Base-by-base conservation (phyloP, 192 early-diverging fungal genomes). In the Backusella westeae region DNA sequence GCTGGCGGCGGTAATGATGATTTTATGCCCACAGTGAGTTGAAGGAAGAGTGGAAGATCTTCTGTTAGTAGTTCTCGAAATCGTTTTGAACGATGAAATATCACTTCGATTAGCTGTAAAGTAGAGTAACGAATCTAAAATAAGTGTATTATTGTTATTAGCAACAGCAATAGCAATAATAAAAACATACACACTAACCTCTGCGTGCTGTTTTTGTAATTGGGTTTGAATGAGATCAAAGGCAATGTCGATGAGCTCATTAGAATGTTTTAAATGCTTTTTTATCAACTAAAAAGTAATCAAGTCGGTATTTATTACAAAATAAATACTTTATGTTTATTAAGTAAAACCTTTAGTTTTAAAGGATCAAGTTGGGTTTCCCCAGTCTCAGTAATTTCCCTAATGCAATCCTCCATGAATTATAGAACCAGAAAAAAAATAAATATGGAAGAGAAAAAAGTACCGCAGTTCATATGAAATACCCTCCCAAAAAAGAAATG, bases 11-110 rank as follows among this genome's bases (percentile, higher is more conserved):
- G 90, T 10, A 91, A 74, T 0, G 81, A 59, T 32, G 82, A 81
- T 52, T 91, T 86, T 0, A 91, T 84, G 7, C 92, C 92, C 42
- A 90, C 78, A 6, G 85, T 81, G 9, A 93, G 78, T 34, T 83
- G 79, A 39, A 91, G 69, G 29, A 91, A 83, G 9, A 81, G 76
- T n/a, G 88, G 87, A 36, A 90, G 85, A 34, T 85, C 83, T 2
- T 78, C 78, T 0, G 85, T 80, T 0, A 90, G 69, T 17, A 91
- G 77, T 12, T 80, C 71, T 39, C 92, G 87, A 76, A 93, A 90
- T 34, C 78, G 78, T 75, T 93, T 90, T 15, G 92, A 93, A 4
- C 92, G 87, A 12, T 76, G 69, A 71, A 93, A 93, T 6, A 93
- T 78, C 75, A 87, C 86, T 63, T 88, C 86, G 9, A 91, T 81